phyloP scores from a whole-genome alignment of 1,139 yeast species.

The Cylindricascospora bacillispora region DNA sequence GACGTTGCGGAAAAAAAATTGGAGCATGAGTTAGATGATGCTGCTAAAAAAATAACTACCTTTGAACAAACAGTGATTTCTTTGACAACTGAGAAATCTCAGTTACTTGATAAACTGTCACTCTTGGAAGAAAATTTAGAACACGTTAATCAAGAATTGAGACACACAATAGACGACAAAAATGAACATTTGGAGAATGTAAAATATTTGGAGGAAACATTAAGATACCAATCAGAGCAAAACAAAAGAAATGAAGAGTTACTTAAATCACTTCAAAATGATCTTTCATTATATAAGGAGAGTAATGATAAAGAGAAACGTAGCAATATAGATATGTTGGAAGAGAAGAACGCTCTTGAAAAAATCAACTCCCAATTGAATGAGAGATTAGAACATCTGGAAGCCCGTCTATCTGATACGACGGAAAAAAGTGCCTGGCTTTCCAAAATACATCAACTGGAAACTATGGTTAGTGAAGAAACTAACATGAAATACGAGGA shows the following conservation, averaged over 20 bases:
- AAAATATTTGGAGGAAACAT: constrained; percentile 21
- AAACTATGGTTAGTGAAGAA: constrained; percentile 23
- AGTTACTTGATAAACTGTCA: constrained; percentile 35
- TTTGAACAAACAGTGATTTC: constrained; percentile 27
- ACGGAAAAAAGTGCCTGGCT: constrained; percentile 33
- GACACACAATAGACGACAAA: constrained; percentile 34
- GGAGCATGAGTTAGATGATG: constrained; percentile 28
- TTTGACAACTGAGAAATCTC: constrained; percentile 36
- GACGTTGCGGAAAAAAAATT: constrained; percentile 32
- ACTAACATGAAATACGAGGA: constrained; percentile 25
- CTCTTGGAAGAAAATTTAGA: constrained; percentile 36
- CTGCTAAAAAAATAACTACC: constrained; percentile 32
- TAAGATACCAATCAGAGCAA: constrained; percentile 24
- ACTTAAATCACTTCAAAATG: constrained; percentile 26
- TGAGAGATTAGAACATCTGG: constrained; percentile 25
- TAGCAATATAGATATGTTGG: constrained; percentile 24
- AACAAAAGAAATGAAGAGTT: constrained; percentile 26
- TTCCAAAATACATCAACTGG: constrained; percentile 25
- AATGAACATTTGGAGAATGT: constrained; percentile 27
- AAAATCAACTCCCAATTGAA: constrained; percentile 27
- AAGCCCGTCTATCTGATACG: constrained; percentile 27
- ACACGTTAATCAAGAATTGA: constrained; percentile 33
- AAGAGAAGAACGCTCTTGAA: constrained; percentile 27
- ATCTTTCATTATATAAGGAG: constrained; percentile 20
- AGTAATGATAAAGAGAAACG: constrained; percentile 27